Evolutionary conservation across 2,329 filamentous ascomycete species (phyloP).

Genomic region (Xylaria sp.): DNA sequence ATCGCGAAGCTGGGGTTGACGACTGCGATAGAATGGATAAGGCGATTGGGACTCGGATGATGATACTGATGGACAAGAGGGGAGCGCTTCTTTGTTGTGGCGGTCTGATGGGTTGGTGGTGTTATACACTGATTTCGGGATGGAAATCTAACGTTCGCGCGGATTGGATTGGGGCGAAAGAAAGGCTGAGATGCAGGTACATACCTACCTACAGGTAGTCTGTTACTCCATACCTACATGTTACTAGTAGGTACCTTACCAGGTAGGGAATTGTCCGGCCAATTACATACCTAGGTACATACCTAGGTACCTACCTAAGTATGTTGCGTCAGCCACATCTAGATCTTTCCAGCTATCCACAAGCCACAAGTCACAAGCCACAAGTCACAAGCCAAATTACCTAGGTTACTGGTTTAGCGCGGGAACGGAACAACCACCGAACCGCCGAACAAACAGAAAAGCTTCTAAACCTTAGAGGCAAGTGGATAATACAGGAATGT

Average conservation of each 20-base stretch:
- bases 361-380: slow-evolving; percentile 4
- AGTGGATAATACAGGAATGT: background rate
- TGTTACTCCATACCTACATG: too few relatives aligned
- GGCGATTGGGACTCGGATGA: background rate
- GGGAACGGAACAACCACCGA: slow-evolving; percentile 1
- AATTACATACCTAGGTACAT: background rate
- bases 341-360: slow-evolving; percentile 12
- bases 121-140: background rate
- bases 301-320: too few relatives aligned
- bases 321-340: slow-evolving; percentile 18
- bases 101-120: background rate
- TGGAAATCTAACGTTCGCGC: background rate
- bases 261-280: too few relatives aligned
- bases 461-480: slow-evolving; percentile 10
- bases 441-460: background rate
- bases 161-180: slow-evolving; percentile 15
- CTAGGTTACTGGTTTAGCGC: background rate
- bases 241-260: too few relatives aligned
- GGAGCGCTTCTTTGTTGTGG: background rate
- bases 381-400: slow-evolving; percentile 1
- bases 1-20: background rate
- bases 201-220: too few relatives aligned
- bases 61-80: background rate
- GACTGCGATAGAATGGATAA: background rate
- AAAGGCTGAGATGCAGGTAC: slow-evolving; percentile 20